A percentile compares a stretch with the other conserved stretches of the same genome.
Conservation (phyloP, 441 rosid species). For the Biscutella laevigata region DNA sequence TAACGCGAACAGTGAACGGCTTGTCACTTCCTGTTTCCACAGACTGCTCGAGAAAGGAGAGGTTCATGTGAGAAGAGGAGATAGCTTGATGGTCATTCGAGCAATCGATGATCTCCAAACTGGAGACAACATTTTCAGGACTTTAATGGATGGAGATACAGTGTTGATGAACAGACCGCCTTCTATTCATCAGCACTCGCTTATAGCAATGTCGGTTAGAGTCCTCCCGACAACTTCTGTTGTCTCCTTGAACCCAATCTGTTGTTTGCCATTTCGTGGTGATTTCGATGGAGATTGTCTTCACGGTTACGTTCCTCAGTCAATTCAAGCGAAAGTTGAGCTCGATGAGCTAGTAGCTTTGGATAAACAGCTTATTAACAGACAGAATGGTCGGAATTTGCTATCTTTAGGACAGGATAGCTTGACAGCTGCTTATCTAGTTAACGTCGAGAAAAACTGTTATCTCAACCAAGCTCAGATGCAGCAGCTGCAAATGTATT, state of each 20-base stretch:
- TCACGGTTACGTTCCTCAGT: slow-evolving; percentile 92
- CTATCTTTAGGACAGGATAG: slow-evolving; percentile 83
- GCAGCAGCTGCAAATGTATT: slow-evolving; percentile 85
- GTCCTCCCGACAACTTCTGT: slow-evolving; percentile 62
- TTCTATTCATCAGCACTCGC: slow-evolving; percentile 86
- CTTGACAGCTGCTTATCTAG: slow-evolving; percentile 58
- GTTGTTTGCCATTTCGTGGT: slow-evolving; percentile 84
- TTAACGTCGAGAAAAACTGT: slow-evolving; percentile 51
- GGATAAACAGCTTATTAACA: slow-evolving; percentile 63
- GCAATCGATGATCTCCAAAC: slow-evolving; percentile 40
- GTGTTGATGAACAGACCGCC: slow-evolving; percentile 89
- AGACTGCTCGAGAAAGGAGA: slow-evolving; percentile 59
- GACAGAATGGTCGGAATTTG: slow-evolving; percentile 73
- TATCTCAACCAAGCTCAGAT: slow-evolving; percentile 42
- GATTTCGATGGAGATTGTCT: slow-evolving; percentile 98
- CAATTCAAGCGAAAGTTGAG: slow-evolving; percentile 66
- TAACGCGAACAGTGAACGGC: slow-evolving; percentile 55
- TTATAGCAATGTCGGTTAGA: slow-evolving; percentile 68
- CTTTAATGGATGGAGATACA: slow-evolving; percentile 66
- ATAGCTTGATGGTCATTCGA: slow-evolving; percentile 37
- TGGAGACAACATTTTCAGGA: slow-evolving; percentile 62
- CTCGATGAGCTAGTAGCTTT: slow-evolving; percentile 78
- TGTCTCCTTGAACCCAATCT: slow-evolving; percentile 79
- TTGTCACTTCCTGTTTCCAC: slow-evolving; percentile 39
- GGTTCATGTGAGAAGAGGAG: slow-evolving; percentile 55